Evolutionary conservation across 148 eudicot genomes (phyloP), one percentile per base, ranked within the genome.

Genomic region (Camellia lanceoleosa): DNA sequence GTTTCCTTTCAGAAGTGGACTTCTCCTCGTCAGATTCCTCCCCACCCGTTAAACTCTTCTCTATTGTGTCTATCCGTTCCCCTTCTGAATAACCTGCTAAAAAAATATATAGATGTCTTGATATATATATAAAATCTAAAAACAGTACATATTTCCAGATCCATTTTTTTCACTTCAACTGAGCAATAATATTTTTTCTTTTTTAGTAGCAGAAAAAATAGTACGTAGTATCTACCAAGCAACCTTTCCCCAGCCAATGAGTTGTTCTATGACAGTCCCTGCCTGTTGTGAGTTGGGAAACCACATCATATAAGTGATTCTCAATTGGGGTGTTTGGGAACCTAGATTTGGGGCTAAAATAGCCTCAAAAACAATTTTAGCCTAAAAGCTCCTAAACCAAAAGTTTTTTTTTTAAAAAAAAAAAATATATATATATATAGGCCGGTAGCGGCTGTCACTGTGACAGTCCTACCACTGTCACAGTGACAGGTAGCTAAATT

Each of bases 51-150:
- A 41, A 83, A 78, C 77, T 89, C 82, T 43, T 79, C 84, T 60
- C 66, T 16, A 13, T 63, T 82, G 51, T 19, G 63, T 71, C 80
- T 60, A 64, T 73, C 52, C 59, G 76, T 70, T 85, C 83, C 73
- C 47, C 83, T 81, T 81, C 78, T 51, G 78, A 70, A 79, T 87
- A 86, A 84, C 87, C 93, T 90, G 73, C 51, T 69, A 72, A 23
- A 20, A 66, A 51, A 38, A 58, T 18, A 5, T 10, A 19, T 73
- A 20, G 15, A 60, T 0, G 49, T 16, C 20, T 18, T 23, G 16
- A 55, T 54, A 14, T 19, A 49, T 30, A 30, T 30, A 30, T 30
- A 30, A 0, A 30, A 30, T 30, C 60, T 14, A 1, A 56, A 56
- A 56, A 56, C 12, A 10, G 12, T 56, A 3, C 60, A 56, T 13